phyloP scores from a whole-genome alignment of 2,329 filamentous ascomycete species.

The Scedosporium apiospermum region DNA sequence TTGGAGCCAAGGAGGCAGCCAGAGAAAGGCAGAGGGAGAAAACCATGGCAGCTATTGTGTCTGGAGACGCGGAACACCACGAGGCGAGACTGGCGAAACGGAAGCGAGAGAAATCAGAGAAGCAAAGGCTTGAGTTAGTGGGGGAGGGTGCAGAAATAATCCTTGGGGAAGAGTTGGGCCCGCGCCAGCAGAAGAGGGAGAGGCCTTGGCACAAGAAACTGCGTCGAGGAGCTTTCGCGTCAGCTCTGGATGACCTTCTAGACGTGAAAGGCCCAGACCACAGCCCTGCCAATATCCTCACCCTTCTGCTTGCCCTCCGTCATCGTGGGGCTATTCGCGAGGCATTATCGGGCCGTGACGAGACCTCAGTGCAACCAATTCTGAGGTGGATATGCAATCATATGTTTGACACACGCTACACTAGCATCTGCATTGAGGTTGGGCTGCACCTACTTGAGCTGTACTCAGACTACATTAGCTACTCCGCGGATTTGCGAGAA shows the following conservation, averaged over 20 bases:
- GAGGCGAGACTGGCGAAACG: slow-evolving; percentile 64
- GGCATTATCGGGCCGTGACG: slow-evolving; percentile 72
- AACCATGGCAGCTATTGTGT: slow-evolving; percentile 74
- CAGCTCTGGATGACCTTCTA: slow-evolving; percentile 73
- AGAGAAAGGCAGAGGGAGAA: slow-evolving; percentile 68
- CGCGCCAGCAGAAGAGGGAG: slow-evolving; percentile 39
- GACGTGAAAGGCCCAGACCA: slow-evolving; percentile 40
- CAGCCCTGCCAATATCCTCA: slow-evolving; percentile 56
- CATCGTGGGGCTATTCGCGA: slow-evolving; percentile 79
- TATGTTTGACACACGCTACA: slow-evolving; percentile 74
- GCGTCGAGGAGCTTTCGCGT: slow-evolving; percentile 65
- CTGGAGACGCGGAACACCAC: slow-evolving; percentile 68
- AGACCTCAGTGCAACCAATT: slow-evolving; percentile 70
- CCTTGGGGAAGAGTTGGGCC: slow-evolving; percentile 58
- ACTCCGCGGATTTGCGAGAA: slow-evolving; percentile 61
- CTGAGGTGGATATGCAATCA: slow-evolving; percentile 74
- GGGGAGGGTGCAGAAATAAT: slow-evolving; percentile 83
- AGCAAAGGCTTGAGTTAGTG: slow-evolving; percentile 60
- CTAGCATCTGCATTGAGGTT: slow-evolving; percentile 73
- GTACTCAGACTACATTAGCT: slow-evolving; percentile 71
- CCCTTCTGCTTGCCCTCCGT: slow-evolving; percentile 71
- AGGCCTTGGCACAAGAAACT: slow-evolving; percentile 74
- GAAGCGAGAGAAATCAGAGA: slow-evolving; percentile 42
- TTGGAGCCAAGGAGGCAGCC: slow-evolving; percentile 71
- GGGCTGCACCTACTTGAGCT: slow-evolving; percentile 76